Conservation (phyloP, 2,329 filamentous ascomycete genomes). For the Phaeosphaeriaceae sp. region DNA sequence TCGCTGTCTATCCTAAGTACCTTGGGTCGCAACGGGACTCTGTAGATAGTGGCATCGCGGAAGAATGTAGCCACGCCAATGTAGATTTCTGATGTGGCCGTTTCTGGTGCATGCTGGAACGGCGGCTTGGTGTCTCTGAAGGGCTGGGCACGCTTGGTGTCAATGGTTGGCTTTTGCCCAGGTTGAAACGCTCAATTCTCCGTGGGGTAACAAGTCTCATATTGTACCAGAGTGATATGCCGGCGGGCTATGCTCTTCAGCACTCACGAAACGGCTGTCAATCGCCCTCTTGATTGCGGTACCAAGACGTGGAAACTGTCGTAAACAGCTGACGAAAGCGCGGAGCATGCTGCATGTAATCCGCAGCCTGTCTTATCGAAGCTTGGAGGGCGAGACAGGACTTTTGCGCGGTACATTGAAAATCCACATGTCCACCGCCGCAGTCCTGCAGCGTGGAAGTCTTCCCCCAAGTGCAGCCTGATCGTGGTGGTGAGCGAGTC, state of each 20-base stretch:
- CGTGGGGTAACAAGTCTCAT: conserved; percentile 8
- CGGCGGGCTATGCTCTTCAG: neutral
- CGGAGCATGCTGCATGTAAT: neutral
- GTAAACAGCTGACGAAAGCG: neutral
- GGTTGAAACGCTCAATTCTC: conserved; percentile 25
- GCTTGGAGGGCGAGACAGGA: neutral
- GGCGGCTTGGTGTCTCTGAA: conserved; percentile 8
- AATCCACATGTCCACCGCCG: neutral
- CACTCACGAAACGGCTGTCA: neutral
- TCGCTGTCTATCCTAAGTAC: conserved; percentile 9
- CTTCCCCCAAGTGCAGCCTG: neutral
- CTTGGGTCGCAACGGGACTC: neutral
- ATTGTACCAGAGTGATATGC: neutral
- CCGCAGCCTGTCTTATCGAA: neutral
- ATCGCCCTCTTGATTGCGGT: neutral
- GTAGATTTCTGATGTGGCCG: neutral
- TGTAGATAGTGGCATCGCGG: neutral
- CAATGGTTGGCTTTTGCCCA: conserved; percentile 20
- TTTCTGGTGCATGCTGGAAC: neutral
- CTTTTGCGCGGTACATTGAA: neutral
- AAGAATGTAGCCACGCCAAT: neutral
- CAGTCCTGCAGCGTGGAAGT: neutral
- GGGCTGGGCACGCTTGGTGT: conserved; percentile 16
- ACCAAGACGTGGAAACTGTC: neutral
- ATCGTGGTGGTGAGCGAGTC: neutral